phyloP scores from a whole-genome alignment of 352 stramenopile species.

The Albugo candida region DNA sequence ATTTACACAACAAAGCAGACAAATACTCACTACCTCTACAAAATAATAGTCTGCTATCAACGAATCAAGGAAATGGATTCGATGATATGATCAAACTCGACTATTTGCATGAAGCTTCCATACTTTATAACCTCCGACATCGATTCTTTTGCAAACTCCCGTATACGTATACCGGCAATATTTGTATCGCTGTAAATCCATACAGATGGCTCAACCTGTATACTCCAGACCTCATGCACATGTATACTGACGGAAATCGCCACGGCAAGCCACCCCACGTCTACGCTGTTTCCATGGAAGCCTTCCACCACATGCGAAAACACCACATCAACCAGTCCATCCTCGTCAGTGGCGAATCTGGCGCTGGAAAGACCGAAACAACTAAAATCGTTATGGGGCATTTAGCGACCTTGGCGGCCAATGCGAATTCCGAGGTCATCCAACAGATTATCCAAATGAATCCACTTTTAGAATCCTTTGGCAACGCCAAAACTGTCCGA shows the following conservation, averaged over 20 bases:
- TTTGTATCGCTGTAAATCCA: constrained; percentile 78
- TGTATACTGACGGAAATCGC: constrained; percentile 48
- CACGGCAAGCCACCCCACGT: constrained; percentile 66
- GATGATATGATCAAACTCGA: constrained; percentile 81
- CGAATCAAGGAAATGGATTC: constrained; percentile 56
- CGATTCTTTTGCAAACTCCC: constrained; percentile 60
- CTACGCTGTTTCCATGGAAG: constrained; percentile 74
- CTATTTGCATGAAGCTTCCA: constrained; percentile 70
- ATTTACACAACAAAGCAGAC: background rate
- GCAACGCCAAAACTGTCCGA: constrained; percentile 70
- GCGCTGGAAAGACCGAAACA: constrained; percentile 92
- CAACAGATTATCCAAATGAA: constrained; percentile 90
- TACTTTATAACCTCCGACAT: constrained; percentile 63
- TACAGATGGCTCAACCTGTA: constrained; percentile 79
- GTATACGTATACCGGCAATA: constrained; percentile 77
- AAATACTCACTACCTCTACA: constrained; percentile 6
- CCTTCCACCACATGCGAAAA: constrained; percentile 62
- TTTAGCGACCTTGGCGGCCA: constrained; percentile 68
- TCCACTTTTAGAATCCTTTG: constrained; percentile 70
- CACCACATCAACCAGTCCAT: constrained; percentile 85
- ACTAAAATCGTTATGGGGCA: constrained; percentile 93
- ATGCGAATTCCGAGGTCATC: constrained; percentile 78
- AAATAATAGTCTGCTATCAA: constrained; percentile 22
- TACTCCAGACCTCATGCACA: constrained; percentile 41
- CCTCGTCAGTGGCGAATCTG: constrained; percentile 87